phyloP scores from a whole-genome alignment of 768 basidiomycete species.

The Dioszegia crocea region DNA sequence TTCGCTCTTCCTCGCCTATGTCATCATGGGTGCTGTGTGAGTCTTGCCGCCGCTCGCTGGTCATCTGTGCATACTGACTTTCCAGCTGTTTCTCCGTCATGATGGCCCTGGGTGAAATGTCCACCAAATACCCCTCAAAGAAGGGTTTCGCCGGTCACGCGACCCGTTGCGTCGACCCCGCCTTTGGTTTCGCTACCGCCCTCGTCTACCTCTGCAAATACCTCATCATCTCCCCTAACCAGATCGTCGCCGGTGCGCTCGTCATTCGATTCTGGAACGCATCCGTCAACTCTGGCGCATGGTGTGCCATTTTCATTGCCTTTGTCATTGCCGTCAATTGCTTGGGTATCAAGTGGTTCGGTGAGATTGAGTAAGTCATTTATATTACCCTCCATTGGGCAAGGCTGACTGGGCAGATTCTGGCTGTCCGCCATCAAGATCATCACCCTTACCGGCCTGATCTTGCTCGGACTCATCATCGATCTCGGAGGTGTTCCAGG shows the following conservation, averaged over 20 bases:
- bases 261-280: slow-evolving; percentile 35
- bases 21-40: slow-evolving; percentile 39
- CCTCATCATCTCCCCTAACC: slow-evolving; percentile 51
- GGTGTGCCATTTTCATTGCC: slow-evolving; percentile 32
- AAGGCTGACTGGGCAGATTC: slow-evolving; percentile 17
- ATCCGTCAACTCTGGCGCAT: slow-evolving; percentile 20
- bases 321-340: slow-evolving; percentile 35
- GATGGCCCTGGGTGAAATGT: slow-evolving; percentile 44
- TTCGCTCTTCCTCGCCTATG: slow-evolving; percentile 33
- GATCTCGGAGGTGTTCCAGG: slow-evolving; percentile 61
- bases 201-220: slow-evolving; percentile 46
- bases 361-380: slow-evolving; percentile 32
- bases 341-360: slow-evolving; percentile 41
- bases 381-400: background rate
- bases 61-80: background rate
- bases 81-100: slow-evolving; percentile 38
- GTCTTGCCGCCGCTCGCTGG: background rate
- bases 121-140: slow-evolving; percentile 38
- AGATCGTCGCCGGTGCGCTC: slow-evolving; percentile 38
- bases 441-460: slow-evolving; percentile 47
- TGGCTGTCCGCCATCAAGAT: slow-evolving; percentile 45
- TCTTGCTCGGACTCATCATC: slow-evolving; percentile 49
- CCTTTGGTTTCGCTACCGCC: slow-evolving; percentile 43
- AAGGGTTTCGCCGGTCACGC: slow-evolving; percentile 47
- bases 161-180: slow-evolving; percentile 43